Evolutionary conservation across 2,329 filamentous ascomycete genomes (phyloP), one percentile per base, ranked within the genome.

Genomic region (Colletotrichum cordylinicola): DNA sequence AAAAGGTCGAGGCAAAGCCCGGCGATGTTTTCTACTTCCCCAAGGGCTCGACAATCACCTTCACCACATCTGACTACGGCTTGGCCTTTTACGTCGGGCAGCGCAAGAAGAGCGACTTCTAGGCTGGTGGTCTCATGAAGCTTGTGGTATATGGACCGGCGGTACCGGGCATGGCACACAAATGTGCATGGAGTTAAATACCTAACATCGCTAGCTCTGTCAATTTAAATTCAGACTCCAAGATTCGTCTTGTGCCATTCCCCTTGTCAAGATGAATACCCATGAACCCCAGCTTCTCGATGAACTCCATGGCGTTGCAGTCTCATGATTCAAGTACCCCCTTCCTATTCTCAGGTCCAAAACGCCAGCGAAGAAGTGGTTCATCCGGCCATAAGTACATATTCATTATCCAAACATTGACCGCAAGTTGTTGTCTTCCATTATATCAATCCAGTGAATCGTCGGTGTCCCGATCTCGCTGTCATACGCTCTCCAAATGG

Each of bases 1-100:
- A 88, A 78, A 89, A 88, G 78, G 91, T 92, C 29, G 87, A 88
- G 67, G 93, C 91, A 10, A 87, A 85, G 37, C 87, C 89, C 9
- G 93, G 93, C 0, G 93, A 94, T 82, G 91, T 93, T 64, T 93
- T 94, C 79, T 92, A 91, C 82, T 94, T 94, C 80, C 92, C 92
- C 77, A 92, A 91, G 82, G 93, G 93, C 2, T 83, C 88, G 2
- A 93, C 89, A 76, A 93, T 94, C 79, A 93, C 92, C 0, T 94
- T 94, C 77, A 89, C 87, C 4, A 93, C 92, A 13, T 86, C 88
- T 43, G 88, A 89, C 74, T 91, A 90, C 79, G 92, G 92, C 0
- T 82, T 93, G 79, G 92, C 88, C 2, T 93, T 93, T 79, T 94
- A 87, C 80, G 82, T 81, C 31, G 87, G 87, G 2, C 85, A 86